These are phyloP conservation scores for Leptographium galeiforme DNA, from an alignment of 2,329 filamentous ascomycete genomes.

Conservation along the genomic window DNA sequence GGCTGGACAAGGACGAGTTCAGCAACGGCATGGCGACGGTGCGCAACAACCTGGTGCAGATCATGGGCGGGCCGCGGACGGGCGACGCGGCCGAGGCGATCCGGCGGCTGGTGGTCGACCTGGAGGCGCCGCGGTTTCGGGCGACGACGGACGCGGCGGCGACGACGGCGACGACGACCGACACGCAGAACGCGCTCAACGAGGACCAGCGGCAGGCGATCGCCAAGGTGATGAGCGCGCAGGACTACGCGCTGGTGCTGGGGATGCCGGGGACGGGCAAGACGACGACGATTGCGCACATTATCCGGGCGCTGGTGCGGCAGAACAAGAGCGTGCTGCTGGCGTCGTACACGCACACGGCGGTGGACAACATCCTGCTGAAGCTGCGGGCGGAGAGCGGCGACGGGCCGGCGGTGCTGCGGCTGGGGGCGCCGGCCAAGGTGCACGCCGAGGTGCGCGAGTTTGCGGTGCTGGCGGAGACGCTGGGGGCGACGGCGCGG, in stretches of 20 bases:
- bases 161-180: constrained; percentile 28
- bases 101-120: constrained; percentile 68
- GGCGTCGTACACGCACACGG: constrained; percentile 93
- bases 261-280: constrained; percentile 98
- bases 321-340: constrained; percentile 87
- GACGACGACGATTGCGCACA: constrained; percentile 95
- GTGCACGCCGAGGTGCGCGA: constrained; percentile 77
- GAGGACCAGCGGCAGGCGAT: constrained; percentile 78
- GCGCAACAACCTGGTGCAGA: constrained; percentile 81
- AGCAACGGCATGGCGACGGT: constrained; percentile 94
- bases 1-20: constrained; percentile 95
- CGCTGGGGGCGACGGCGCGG: constrained; percentile 60
- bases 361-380: constrained; percentile 92
- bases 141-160: constrained; percentile 17
- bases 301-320: constrained; percentile 77
- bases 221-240: constrained; percentile 87
- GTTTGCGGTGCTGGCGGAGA: constrained; percentile 73
- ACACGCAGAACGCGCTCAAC: constrained; percentile 72
- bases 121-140: constrained; percentile 61
- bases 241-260: constrained; percentile 91
- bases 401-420: constrained; percentile 54
- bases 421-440: constrained; percentile 75
- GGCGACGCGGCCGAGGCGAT: constrained; percentile 58
- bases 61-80: constrained; percentile 70
- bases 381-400: constrained; percentile 50